Conservation (phyloP, 2,329 filamentous ascomycete genomes). For the Lachnellula hyalina region DNA sequence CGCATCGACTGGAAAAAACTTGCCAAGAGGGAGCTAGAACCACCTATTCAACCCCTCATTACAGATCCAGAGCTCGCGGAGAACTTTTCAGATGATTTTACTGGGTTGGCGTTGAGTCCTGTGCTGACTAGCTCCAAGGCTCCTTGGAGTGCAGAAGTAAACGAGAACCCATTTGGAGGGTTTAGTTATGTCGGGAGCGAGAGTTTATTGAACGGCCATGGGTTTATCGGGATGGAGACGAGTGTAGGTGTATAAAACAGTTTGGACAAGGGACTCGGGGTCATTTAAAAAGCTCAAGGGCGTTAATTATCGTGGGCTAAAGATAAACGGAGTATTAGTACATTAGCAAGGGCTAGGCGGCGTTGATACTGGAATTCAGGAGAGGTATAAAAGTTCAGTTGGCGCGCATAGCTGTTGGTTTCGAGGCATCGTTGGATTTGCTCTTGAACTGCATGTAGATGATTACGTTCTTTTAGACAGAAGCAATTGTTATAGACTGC, state of each 20-base stretch:
- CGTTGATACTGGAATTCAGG: too few relatives aligned
- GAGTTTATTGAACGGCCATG: conserved; percentile 29
- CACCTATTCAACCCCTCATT: conserved; percentile 88
- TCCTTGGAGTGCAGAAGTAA: conserved; percentile 21
- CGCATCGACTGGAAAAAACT: conserved; percentile 93
- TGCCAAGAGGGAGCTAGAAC: conserved; percentile 73
- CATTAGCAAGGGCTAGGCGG: too few relatives aligned
- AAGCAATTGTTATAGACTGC: too few relatives aligned
- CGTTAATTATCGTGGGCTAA: background rate
- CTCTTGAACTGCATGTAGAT: too few relatives aligned
- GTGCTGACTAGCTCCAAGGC: conserved; percentile 40
- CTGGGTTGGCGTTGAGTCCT: conserved; percentile 74
- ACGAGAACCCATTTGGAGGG: conserved; percentile 31
- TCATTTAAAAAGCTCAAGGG: background rate
- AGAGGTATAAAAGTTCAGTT: too few relatives aligned
- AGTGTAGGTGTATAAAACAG: background rate
- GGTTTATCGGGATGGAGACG: conserved; percentile 10
- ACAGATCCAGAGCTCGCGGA: conserved; percentile 94
- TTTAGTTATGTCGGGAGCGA: conserved; percentile 33
- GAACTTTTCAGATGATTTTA: conserved; percentile 95
- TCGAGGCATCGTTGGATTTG: too few relatives aligned
- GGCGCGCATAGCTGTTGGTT: too few relatives aligned
- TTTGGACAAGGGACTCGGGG: background rate
- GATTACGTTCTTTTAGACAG: too few relatives aligned
- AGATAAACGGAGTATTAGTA: too few relatives aligned